These are phyloP conservation scores for Thalia dealbata DNA, from an alignment of 176 grass and related monocot species.

Conservation along the genomic window DNA sequence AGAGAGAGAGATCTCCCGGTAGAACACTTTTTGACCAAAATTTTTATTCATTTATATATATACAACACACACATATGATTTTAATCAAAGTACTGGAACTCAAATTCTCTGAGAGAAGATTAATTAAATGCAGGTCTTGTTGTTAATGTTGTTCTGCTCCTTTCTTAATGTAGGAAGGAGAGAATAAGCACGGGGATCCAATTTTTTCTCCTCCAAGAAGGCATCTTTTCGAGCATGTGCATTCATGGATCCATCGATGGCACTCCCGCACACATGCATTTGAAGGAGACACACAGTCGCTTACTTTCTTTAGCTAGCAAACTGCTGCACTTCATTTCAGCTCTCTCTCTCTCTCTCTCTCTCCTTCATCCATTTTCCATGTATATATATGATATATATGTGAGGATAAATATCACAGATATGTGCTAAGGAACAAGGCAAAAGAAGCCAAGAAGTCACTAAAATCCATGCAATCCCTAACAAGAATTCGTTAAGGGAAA, in stretches of 20 bases:
- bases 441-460: constrained; percentile 15
- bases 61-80: too few relatives aligned
- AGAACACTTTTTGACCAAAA: constrained; percentile 16
- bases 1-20: background rate
- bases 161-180: background rate
- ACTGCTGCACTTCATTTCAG: constrained; percentile 2
- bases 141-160: background rate
- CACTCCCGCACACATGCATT: background rate
- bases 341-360: background rate
- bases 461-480: constrained; percentile 10
- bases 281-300: background rate
- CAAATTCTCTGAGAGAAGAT: too few relatives aligned
- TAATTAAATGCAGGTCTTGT: too few relatives aligned
- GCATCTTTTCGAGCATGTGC: background rate
- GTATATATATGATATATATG: background rate
- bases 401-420: background rate
- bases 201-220: background rate
- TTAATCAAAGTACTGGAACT: too few relatives aligned
- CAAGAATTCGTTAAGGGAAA: constrained; percentile 2
- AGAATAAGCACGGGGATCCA: background rate
- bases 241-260: constrained; percentile 1
- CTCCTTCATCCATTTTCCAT: background rate
- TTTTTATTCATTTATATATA: background rate
- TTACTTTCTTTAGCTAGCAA: background rate
- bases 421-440: background rate